Evolutionary conservation across 2,329 filamentous ascomycete genomes (phyloP), one percentile per base, ranked within the genome.

Genomic region (Trematosphaeria pertusa): DNA sequence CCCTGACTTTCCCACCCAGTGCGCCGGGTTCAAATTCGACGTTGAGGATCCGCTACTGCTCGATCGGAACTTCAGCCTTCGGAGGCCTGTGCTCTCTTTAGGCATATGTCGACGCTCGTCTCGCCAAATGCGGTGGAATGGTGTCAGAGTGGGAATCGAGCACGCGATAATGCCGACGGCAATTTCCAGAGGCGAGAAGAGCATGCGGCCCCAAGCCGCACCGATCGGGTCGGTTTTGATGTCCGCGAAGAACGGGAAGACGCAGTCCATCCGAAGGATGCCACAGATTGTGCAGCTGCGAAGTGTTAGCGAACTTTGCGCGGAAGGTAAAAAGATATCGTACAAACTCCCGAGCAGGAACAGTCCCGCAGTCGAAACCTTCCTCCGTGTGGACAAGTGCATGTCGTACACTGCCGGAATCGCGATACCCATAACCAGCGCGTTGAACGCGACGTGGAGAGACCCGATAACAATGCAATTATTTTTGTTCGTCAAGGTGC

Each of bases 161-260:
- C 57, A 60, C 38, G 48, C 56, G 37, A 58, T 46, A 21, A 58
- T 58, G 15, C 50, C 57, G 14, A 56, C 50, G 8, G 57, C 57
- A 19, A 60, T 50, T 44, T 59, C 57, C 18, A 60, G 57, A 8
- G 57, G 55, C 10, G 55, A 56, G 24, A 59, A 56, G 18, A 54
- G 52, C 37, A 60, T 38, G 28, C 55, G 55, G 43, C 55, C 57
- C 57, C 57, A 60, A 2, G 57, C 49, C 3, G 57, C 50, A 20
- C 55, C 50, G 28, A 60, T 57, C 4, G 50, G 46, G 19, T 60
- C 55, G 11, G 35, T 38, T 5, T 41, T 30, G 11, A 50, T 41
- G n/a, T 60, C 51, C 5, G 42, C 55, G 22, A 58, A 60, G 11
- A 58, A 48, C 11, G 50, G 39, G 24, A 60, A 48, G 9, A 50